These are phyloP conservation scores for Podaxis sp. DNA, from an alignment of 768 basidiomycete species.

Conservation along the genomic window DNA sequence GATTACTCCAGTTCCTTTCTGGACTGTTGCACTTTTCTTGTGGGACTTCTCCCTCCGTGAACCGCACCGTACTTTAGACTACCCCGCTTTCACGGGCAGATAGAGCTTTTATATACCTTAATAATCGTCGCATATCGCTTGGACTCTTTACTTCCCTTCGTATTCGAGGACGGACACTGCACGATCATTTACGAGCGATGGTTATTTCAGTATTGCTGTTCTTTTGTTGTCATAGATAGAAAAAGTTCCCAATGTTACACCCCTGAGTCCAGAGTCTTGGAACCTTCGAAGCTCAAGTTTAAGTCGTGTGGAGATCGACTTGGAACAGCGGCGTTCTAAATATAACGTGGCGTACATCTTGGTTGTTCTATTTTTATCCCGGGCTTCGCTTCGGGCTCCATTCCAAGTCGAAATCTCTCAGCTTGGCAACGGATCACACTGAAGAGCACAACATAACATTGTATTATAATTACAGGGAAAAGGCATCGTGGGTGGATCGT, in stretches of 20 bases:
- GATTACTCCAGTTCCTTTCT: not conserved
- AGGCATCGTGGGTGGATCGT: conserved; percentile 6
- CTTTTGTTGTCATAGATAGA: not conserved
- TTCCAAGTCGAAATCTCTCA: not conserved
- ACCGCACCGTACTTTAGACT: not conserved
- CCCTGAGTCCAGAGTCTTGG: not conserved
- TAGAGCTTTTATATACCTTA: conserved; percentile 1
- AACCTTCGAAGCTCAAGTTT: not conserved
- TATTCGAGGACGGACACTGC: not conserved
- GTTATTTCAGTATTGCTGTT: not conserved
- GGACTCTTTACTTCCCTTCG: not conserved
- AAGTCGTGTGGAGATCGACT: no score
- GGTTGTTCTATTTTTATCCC: no score
- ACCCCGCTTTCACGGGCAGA: not conserved
- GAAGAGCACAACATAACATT: not conserved
- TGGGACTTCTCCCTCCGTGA: not conserved
- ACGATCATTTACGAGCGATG: not conserved
- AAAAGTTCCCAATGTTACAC: not conserved
- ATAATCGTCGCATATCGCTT: not conserved
- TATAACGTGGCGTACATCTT: not conserved
- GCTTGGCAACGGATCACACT: no score
- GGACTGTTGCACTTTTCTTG: not conserved
- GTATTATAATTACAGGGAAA: not conserved
- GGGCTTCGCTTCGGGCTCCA: no score
- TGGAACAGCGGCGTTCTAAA: not conserved